These are phyloP conservation scores for Lachancea thermotolerans DNA, from an alignment of 805 yeast species.

Conservation along the genomic window DNA sequence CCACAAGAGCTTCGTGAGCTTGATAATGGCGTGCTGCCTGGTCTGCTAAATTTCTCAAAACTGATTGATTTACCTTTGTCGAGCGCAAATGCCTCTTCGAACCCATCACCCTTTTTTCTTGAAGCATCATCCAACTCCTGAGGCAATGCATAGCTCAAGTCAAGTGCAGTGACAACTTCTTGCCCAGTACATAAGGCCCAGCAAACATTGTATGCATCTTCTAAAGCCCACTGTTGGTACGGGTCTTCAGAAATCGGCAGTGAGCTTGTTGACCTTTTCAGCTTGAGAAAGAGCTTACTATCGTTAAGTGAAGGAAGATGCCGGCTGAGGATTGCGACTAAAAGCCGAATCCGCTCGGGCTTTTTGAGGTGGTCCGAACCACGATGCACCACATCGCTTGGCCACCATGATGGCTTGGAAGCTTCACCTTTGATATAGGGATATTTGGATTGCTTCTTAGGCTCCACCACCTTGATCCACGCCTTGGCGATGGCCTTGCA, in stretches of 20 bases:
- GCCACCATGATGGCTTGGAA: slow-evolving; percentile 70
- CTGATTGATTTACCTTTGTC: neutral
- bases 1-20: neutral
- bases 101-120: neutral
- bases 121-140: neutral
- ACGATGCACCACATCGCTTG: slow-evolving; percentile 45
- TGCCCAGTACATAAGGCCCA: slow-evolving; percentile 9
- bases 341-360: slow-evolving; percentile 44
- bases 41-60: neutral
- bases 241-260: slow-evolving; percentile 13
- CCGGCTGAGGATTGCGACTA: slow-evolving; percentile 35
- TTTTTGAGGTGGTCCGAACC: slow-evolving; percentile 73
- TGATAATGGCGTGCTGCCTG: neutral
- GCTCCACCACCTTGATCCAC: slow-evolving; percentile 63
- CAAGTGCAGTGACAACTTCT: neutral
- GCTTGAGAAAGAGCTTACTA: slow-evolving; percentile 12
- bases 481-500: slow-evolving; percentile 60
- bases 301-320: slow-evolving; percentile 15
- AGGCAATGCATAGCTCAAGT: neutral
- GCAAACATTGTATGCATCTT: slow-evolving; percentile 15
- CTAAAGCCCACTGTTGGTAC: slow-evolving; percentile 10
- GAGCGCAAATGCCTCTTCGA: neutral
- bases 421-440: slow-evolving; percentile 53
- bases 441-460: slow-evolving; percentile 52
- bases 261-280: slow-evolving; percentile 14